Evolutionary conservation across 2,329 filamentous ascomycete species (phyloP), one percentile per base, ranked within the genome.

Genomic region (Monascus ruber): DNA sequence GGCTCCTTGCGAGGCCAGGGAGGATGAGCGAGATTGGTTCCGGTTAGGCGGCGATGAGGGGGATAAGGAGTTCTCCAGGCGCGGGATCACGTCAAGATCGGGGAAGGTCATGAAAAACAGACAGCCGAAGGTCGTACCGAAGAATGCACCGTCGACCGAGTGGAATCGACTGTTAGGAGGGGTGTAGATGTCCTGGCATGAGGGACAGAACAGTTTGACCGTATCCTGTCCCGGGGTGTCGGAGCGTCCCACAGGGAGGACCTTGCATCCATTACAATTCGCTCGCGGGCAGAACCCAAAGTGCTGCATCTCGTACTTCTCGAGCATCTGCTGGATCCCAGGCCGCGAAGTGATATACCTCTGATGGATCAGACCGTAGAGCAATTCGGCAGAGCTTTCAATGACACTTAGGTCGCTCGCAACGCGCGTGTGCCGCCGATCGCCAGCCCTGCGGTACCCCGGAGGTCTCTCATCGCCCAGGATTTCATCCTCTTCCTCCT

Each of bases 21-120:
- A 57, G 24, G 54, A 55, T 33, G 59, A 52, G 24, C 56, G 54
- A 50, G 64, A 50, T 54, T 59, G 52, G 24, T 59, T 49, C 36
- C 38, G 37, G 36, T 45, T 50, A 24, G 53, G 41, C 26, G 48
- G 46, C 31, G 55, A 53, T 36, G 58, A 45, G 40, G 40, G 37
- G 6, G 54, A 54, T 9, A 62, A 41, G 4, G 56, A 43, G 31
- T 42, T 52, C 34, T 80, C 80, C 51, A 79, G 78, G 54, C 83
- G 81, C 27, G 80, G 81, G 35, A 71, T 71, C 43, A 96, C 78
- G 51, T 95, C 87, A 56, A 95, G 83, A 58, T 98, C 91, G 29
- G 91, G 89, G 63, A 96, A 98, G 31, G 89, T 98, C 71, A 98
- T 89, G 60, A 98, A 86, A 69, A 98, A 98, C 43, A 98, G 78